Percentiles rank a stretch among this genome's conserved stretches.
Conservation (phyloP, 208 protist genomes). For the Leishmania tropica region DNA sequence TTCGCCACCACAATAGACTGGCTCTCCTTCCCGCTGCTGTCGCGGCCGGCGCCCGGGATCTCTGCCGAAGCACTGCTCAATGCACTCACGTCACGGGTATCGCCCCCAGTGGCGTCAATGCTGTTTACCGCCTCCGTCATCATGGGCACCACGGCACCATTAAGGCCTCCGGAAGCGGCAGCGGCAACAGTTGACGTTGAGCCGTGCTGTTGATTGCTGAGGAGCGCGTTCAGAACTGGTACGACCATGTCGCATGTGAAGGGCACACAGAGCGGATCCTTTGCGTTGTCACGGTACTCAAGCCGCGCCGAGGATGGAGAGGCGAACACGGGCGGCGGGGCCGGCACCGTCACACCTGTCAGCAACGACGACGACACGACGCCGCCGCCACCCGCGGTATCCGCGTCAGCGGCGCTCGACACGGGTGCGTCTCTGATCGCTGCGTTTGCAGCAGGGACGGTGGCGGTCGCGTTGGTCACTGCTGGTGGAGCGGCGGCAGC, state of each 20-base stretch:
- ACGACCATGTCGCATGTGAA: slow-evolving; percentile 39
- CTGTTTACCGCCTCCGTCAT: neutral
- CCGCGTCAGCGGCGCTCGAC: neutral
- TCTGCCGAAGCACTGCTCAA: neutral
- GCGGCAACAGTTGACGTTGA: neutral
- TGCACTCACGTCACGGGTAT: neutral
- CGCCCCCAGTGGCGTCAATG: neutral
- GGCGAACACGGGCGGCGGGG: slow-evolving; percentile 47
- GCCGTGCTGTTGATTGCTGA: neutral
- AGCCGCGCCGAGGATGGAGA: slow-evolving; percentile 49
- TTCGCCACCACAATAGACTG: slow-evolving; percentile 1
- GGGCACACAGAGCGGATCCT: slow-evolving; percentile 50
- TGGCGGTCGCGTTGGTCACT: neutral
- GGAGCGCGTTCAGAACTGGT: neutral
- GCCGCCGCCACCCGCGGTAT: neutral
- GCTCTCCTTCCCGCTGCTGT: neutral
- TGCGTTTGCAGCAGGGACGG: neutral
- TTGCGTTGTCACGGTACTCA: slow-evolving; percentile 51
- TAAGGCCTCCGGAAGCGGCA: neutral
- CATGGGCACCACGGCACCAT: neutral
- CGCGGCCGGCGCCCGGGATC: neutral
- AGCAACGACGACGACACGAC: neutral
- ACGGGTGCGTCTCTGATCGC: neutral
- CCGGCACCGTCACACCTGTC: slow-evolving; percentile 14
- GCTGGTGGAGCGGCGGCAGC: neutral